Conservation (phyloP, 2,329 filamentous ascomycete species). For the Penicillium sp. region DNA sequence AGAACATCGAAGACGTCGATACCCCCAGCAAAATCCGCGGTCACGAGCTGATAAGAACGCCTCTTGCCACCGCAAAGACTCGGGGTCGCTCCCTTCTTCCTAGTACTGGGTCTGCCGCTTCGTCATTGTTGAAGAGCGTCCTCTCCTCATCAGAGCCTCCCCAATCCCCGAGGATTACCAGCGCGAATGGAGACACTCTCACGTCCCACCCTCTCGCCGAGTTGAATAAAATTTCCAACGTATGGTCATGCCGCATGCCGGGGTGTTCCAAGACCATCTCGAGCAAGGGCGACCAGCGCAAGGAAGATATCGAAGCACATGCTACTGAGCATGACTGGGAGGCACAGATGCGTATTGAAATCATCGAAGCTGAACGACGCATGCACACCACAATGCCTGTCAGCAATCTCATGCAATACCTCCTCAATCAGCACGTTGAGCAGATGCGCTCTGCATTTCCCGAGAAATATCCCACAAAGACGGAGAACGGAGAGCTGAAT, state of each 20-base stretch:
- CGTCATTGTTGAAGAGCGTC: conserved; percentile 23
- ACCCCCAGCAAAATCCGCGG: conserved; percentile 27
- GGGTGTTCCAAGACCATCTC: conserved; percentile 21
- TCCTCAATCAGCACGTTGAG: conserved; percentile 23
- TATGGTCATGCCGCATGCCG: conserved; percentile 24
- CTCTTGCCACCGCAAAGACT: conserved; percentile 20
- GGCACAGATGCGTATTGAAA: conserved; percentile 27
- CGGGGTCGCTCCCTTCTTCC: conserved; percentile 15
- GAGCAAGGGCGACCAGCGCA: conserved; percentile 18
- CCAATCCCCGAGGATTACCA: conserved; percentile 11
- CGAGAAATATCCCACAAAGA: conserved; percentile 17
- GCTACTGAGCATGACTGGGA: conserved; percentile 29
- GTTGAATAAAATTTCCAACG: conserved; percentile 9
- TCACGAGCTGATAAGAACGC: conserved; percentile 27
- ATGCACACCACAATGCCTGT: conserved; percentile 26
- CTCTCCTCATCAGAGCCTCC: conserved; percentile 18
- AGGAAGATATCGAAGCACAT: conserved; percentile 23
- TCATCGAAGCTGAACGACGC: conserved; percentile 25
- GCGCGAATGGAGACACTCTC: not conserved
- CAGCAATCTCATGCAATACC: conserved; percentile 26
- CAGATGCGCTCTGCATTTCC: conserved; percentile 28
- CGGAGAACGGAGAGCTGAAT: conserved; percentile 1
- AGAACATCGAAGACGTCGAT: conserved; percentile 24
- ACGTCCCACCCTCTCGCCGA: conserved; percentile 6
- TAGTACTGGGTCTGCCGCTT: conserved; percentile 11